Percentiles rank a stretch among this genome's conserved stretches.
These are phyloP conservation scores for Tieghemostelium lacteum DNA, from an alignment of 78 protist genomes.

Conservation along the genomic window DNA sequence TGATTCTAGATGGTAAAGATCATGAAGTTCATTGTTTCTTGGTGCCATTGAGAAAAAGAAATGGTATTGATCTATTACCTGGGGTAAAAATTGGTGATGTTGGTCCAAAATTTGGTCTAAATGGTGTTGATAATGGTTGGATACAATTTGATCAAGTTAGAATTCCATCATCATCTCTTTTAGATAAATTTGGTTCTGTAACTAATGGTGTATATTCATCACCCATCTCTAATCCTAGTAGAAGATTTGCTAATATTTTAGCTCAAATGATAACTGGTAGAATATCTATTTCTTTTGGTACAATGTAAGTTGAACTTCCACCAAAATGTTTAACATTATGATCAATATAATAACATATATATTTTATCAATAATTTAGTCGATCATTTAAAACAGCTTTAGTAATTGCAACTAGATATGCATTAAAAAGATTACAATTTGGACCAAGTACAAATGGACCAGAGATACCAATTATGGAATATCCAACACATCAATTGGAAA, in stretches of 20 bases:
- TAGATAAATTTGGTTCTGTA: constrained; percentile 52
- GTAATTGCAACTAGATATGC: constrained; percentile 74
- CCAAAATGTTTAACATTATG: neutral
- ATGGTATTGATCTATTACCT: constrained; percentile 72
- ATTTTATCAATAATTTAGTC: constrained; percentile 1
- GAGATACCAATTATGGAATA: constrained; percentile 63
- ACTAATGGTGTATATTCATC: constrained; percentile 39
- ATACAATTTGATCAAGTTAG: constrained; percentile 82
- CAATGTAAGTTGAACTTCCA: neutral
- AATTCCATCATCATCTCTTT: constrained; percentile 64
- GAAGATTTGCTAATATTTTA: constrained; percentile 58
- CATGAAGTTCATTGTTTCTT: constrained; percentile 81
- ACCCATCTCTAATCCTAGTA: constrained; percentile 54
- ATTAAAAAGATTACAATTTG: constrained; percentile 61
- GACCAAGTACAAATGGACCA: constrained; percentile 29
- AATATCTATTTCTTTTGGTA: constrained; percentile 45
- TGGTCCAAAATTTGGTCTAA: constrained; percentile 80
- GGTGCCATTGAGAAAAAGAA: constrained; percentile 44
- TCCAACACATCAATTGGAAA: constrained; percentile 58
- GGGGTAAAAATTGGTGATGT: constrained; percentile 82
- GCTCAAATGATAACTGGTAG: constrained; percentile 82
- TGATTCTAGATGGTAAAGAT: constrained; percentile 82
- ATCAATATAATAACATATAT: neutral
- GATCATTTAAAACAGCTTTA: constrained; percentile 12
- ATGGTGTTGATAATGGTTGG: constrained; percentile 78